Evolutionary conservation across 257 asterid species (phyloP).

Genomic region (Gynochthodes officinalis): DNA sequence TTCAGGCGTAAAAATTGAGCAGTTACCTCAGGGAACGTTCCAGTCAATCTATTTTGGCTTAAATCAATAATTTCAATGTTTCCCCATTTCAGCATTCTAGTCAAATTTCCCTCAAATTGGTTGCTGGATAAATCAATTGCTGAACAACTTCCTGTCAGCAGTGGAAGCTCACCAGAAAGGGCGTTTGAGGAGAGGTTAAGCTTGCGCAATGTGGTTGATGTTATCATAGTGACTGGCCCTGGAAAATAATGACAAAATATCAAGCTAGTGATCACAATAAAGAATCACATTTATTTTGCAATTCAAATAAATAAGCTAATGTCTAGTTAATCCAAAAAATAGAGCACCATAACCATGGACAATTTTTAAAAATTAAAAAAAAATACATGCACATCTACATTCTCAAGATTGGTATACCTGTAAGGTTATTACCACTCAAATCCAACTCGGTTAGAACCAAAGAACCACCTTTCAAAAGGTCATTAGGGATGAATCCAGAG

Average conservation of each 20-base stretch:
- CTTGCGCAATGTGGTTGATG: constrained; percentile 62
- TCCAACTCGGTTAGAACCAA: constrained; percentile 72
- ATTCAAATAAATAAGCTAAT: not conserved
- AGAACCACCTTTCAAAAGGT: constrained; percentile 85
- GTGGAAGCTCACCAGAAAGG: constrained; percentile 85
- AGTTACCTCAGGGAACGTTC: constrained; percentile 68
- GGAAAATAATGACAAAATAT: constrained; percentile 18
- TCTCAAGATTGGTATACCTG: constrained; percentile 46
- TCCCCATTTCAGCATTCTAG: constrained; percentile 77
- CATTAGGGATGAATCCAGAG: constrained; percentile 71
- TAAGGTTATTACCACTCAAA: constrained; percentile 77
- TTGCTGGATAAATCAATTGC: constrained; percentile 72
- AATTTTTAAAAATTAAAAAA: not conserved
- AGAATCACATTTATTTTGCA: not conserved
- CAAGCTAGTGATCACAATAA: constrained; percentile 1
- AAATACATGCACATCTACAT: not conserved
- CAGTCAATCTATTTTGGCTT: constrained; percentile 68
- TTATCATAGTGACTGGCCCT: constrained; percentile 77
- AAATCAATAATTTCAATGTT: constrained; percentile 79
- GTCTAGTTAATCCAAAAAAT: not conserved
- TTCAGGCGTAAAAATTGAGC: constrained; percentile 78
- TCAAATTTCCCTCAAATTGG: constrained; percentile 67
- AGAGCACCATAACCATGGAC: not conserved
- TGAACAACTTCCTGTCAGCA: constrained; percentile 69
- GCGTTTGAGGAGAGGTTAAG: constrained; percentile 81